Percentiles rank a stretch among this genome's conserved stretches.
Conservation (phyloP, 805 yeast genomes). For the Cyberlindnera suaveolens region DNA sequence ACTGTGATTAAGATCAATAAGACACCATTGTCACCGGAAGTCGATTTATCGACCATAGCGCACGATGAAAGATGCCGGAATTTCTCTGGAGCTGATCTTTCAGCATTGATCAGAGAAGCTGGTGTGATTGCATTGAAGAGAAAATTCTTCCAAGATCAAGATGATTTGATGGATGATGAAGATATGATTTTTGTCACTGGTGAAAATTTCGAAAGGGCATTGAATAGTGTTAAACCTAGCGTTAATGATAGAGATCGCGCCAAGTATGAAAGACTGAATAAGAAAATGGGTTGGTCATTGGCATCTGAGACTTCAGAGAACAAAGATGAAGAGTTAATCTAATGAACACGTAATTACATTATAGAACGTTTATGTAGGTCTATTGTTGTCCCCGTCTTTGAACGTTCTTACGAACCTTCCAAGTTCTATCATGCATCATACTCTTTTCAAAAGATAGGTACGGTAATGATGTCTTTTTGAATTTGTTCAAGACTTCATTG, state of each 20-base stretch:
- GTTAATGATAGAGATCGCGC: conserved; percentile 80
- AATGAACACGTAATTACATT: too few species aligned
- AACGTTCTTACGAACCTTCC: conserved; percentile 54
- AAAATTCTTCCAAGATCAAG: conserved; percentile 51
- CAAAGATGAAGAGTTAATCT: conserved; percentile 5
- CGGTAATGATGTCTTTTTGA: conserved; percentile 30
- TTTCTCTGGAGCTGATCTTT: conserved; percentile 94
- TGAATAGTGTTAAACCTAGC: conserved; percentile 76
- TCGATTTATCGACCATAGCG: conserved; percentile 59
- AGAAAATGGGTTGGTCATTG: conserved; percentile 67
- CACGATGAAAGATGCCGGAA: conserved; percentile 76
- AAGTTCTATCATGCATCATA: conserved; percentile 44
- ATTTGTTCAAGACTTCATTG: conserved; percentile 13
- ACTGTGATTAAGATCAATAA: conserved; percentile 67
- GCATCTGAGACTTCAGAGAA: conserved; percentile 24
- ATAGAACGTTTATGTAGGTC: not conserved
- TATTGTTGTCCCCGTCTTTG: conserved; percentile 35
- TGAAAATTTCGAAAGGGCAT: conserved; percentile 66
- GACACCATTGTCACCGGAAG: conserved; percentile 64
- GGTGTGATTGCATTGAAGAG: conserved; percentile 81
- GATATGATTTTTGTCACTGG: conserved; percentile 46
- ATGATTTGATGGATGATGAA: conserved; percentile 41
- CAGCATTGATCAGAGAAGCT: conserved; percentile 90
- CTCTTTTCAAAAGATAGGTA: conserved; percentile 34
- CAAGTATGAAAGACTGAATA: conserved; percentile 70